Evolutionary conservation across 2,329 filamentous ascomycete species (phyloP).

Genomic region (Lasiodiplodia theobromae): DNA sequence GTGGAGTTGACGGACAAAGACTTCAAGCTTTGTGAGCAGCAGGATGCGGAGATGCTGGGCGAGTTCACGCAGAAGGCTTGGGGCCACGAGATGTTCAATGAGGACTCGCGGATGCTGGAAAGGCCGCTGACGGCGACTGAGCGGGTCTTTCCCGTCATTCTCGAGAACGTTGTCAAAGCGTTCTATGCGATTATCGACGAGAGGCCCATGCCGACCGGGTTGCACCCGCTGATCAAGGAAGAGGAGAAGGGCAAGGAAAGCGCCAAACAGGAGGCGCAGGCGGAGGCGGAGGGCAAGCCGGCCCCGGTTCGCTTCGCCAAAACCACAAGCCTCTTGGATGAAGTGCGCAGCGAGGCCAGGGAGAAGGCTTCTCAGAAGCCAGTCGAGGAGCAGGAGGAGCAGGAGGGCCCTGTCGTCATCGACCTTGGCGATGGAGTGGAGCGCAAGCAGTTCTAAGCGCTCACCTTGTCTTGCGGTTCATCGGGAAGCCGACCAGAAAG

Average conservation of each 20-base stretch:
- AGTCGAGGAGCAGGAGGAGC: too few relatives aligned
- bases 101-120: not conserved
- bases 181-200: not conserved
- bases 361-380: not conserved
- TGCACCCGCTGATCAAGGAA: not conserved
- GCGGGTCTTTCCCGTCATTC: not conserved
- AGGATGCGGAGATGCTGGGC: not conserved
- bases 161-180: not conserved
- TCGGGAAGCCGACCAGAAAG: too few relatives aligned
- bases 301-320: fast-evolving
- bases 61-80: not conserved
- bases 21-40: not conserved
- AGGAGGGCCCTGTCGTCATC: too few relatives aligned
- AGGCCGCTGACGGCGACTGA: not conserved
- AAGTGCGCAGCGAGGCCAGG: not conserved
- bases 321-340: not conserved
- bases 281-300: not conserved
- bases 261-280: not conserved
- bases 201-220: not conserved
- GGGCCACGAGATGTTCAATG: not conserved
- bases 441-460: not conserved
- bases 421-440: not conserved
- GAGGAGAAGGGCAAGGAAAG: not conserved
- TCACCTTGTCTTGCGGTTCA: not conserved
- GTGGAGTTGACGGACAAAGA: not conserved